Conservation (phyloP, 805 yeast genomes). For the Zygotorulaspora chibaensis region DNA sequence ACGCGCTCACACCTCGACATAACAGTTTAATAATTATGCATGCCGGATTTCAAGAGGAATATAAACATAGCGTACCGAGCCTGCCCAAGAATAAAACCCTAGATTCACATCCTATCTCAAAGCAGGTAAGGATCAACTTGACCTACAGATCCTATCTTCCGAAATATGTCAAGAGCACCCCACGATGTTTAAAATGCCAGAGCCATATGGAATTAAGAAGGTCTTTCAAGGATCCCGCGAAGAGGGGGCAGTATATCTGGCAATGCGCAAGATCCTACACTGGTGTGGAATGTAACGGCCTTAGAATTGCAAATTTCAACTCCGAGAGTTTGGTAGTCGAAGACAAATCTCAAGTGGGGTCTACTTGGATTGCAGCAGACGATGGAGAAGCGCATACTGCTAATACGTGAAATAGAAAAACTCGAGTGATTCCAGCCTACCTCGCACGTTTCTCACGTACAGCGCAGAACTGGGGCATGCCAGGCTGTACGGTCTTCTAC, state of each 20-base stretch:
- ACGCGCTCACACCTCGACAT: conserved; percentile 56
- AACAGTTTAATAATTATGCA: conserved; percentile 69
- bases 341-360: conserved; percentile 31
- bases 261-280: conserved; percentile 48
- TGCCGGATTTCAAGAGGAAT: conserved; percentile 75
- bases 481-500: too few relatives aligned
- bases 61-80: conserved; percentile 56
- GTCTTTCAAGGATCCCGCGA: conserved; percentile 43
- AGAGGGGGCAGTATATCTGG: conserved; percentile 63
- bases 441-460: too few relatives aligned
- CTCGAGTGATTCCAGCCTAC: too few relatives aligned
- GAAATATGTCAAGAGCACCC: conserved; percentile 31
- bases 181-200: conserved; percentile 42
- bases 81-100: conserved; percentile 29
- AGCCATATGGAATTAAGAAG: conserved; percentile 51
- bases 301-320: conserved; percentile 48
- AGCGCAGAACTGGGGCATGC: too few relatives aligned
- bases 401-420: neutral
- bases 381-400: conserved; percentile 31
- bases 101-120: conserved; percentile 46
- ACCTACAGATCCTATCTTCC: conserved; percentile 56
- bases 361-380: conserved; percentile 46
- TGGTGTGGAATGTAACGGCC: conserved; percentile 44
- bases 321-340: conserved; percentile 34
- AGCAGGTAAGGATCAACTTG: conserved; percentile 52